Percentiles rank a stretch among this genome's conserved stretches.
Conservation (phyloP, 2,329 filamentous ascomycete species). For the Xylaria sp. region DNA sequence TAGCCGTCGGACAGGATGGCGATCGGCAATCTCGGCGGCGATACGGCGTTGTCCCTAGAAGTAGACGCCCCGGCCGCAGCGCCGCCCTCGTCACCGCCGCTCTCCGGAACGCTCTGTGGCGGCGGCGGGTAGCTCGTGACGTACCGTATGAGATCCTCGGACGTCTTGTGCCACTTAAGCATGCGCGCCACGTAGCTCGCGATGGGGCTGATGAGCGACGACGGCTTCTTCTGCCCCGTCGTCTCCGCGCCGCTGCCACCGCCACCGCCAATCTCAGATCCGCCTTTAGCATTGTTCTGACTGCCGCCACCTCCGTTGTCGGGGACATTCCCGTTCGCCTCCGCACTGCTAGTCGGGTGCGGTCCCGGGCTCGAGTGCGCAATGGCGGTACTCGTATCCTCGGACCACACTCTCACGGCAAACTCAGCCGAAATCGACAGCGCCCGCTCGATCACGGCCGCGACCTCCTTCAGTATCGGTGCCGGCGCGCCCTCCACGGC, state of each 20-base stretch:
- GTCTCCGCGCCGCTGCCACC: not conserved
- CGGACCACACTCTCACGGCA: conserved; percentile 54
- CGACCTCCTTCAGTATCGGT: conserved; percentile 59
- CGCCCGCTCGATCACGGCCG: conserved; percentile 68
- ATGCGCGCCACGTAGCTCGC: conserved; percentile 70
- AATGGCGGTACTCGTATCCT: conserved; percentile 37
- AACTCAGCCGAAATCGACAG: conserved; percentile 55
- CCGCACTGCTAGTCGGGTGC: conserved; percentile 4
- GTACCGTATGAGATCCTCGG: conserved; percentile 68
- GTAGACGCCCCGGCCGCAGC: not conserved
- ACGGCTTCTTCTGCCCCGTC: conserved; percentile 8
- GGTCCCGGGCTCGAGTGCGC: conserved; percentile 29
- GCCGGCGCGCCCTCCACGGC: conserved; percentile 77
- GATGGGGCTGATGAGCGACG: conserved; percentile 49
- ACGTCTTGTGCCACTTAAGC: conserved; percentile 76
- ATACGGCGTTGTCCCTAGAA: not conserved
- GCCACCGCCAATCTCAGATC: not conserved
- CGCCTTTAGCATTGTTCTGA: not conserved
- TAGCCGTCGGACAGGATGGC: conserved; percentile 79
- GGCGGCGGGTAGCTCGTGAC: conserved; percentile 45
- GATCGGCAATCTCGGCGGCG: conserved; percentile 60
- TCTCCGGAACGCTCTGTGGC: not conserved
- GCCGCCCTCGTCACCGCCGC: not conserved
- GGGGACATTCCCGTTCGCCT: not conserved
- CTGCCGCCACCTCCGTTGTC: not conserved